These are phyloP conservation scores for Penicillium bovifimosum DNA, from an alignment of 495 filamentous ascomycete genomes.

Conservation along the genomic window DNA sequence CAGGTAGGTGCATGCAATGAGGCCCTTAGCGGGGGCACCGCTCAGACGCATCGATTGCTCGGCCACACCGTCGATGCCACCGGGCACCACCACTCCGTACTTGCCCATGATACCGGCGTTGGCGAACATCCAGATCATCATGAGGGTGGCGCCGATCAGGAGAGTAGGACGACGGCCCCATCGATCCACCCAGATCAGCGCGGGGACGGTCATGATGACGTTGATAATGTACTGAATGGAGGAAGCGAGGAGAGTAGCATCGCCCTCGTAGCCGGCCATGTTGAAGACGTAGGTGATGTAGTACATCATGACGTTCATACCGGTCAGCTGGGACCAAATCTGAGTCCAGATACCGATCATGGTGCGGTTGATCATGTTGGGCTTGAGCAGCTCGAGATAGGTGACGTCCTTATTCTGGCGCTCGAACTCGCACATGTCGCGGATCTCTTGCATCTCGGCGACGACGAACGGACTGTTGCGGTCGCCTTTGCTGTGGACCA, in stretches of 20 bases:
- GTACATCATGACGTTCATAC: conserved; percentile 78
- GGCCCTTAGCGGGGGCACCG: conserved; percentile 43
- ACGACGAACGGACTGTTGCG: conserved; percentile 54
- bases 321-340: conserved; percentile 79
- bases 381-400: conserved; percentile 64
- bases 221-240: conserved; percentile 69
- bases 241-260: conserved; percentile 48
- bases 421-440: conserved; percentile 65
- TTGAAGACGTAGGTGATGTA: conserved; percentile 37
- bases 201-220: conserved; percentile 47
- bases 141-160: conserved; percentile 58
- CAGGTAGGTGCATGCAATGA: conserved; percentile 62
- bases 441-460: conserved; percentile 64
- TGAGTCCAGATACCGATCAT: conserved; percentile 68
- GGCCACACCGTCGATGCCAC: conserved; percentile 33
- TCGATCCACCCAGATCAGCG: conserved; percentile 52
- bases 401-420: conserved; percentile 52
- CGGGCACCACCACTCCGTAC: conserved; percentile 45
- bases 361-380: conserved; percentile 67
- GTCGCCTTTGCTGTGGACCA: conserved; percentile 70
- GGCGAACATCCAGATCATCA: conserved; percentile 62
- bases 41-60: conserved; percentile 34
- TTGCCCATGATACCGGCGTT: conserved; percentile 60
- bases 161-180: conserved; percentile 61
- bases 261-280: conserved; percentile 34